A percentile compares a stretch with the other conserved stretches of the same genome.
Evolutionary conservation across 1,284 basidiomycete genomes (phyloP).

Genomic region (Ceratobasidium sp.): DNA sequence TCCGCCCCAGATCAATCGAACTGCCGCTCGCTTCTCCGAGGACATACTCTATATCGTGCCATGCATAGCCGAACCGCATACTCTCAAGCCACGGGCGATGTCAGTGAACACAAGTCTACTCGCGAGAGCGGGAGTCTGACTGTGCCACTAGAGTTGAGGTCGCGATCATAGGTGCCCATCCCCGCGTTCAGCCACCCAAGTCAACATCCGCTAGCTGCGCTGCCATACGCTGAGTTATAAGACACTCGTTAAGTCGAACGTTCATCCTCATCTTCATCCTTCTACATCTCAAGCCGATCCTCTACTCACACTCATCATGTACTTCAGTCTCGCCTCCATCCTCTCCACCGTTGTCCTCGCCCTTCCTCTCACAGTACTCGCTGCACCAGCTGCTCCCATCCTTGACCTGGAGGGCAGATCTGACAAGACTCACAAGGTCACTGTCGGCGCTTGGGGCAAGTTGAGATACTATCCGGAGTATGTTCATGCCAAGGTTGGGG

Average conservation of each 20-base stretch:
- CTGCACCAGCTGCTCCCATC: background rate
- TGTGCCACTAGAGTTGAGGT: no score
- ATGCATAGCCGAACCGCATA: background rate
- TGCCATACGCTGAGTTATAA: no score
- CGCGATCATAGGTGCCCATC: background rate
- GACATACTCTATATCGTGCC: background rate
- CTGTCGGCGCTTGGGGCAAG: conserved; percentile 24
- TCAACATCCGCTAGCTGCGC: background rate
- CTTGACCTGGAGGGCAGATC: background rate
- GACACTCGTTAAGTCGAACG: no score
- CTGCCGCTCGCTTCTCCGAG: background rate
- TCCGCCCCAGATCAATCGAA: no score
- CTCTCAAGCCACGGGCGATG: background rate
- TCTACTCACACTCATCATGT: conserved; percentile 15
- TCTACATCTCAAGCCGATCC: background rate
- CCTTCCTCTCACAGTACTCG: conserved; percentile 23
- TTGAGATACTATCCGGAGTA: conserved; percentile 22
- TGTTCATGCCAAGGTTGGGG: conserved; percentile 28
- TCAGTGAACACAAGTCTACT: background rate
- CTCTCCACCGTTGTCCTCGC: conserved; percentile 14
- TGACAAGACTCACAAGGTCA: conserved; percentile 26
- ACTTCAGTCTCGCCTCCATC: conserved; percentile 33
- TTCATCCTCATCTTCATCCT: background rate
- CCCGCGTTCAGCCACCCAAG: background rate
- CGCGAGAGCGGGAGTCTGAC: no score